Percentiles rank a stretch among this genome's conserved stretches.
phyloP scores from a whole-genome alignment of 2,329 filamentous ascomycete species.

The Dryadomyces quercus-mongolicae region DNA sequence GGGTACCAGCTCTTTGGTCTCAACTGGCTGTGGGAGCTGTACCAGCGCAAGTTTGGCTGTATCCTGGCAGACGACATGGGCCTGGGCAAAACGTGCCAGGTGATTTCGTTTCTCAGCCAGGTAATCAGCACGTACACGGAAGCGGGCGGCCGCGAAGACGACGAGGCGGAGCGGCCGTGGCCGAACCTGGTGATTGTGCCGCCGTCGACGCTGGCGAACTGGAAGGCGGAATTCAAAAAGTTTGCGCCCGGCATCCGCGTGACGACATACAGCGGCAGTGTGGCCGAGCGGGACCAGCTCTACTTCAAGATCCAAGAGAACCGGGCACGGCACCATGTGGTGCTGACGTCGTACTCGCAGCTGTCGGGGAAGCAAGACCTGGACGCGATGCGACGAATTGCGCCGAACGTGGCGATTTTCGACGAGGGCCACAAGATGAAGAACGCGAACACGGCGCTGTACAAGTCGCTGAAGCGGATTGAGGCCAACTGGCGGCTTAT shows the following conservation, averaged over 20 bases:
- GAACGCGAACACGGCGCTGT: constrained; percentile 72
- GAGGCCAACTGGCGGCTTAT: constrained; percentile 73
- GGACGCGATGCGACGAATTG: constrained; percentile 33
- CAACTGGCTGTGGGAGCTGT: constrained; percentile 86
- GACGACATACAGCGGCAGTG: constrained; percentile 56
- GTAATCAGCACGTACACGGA: constrained; percentile 51
- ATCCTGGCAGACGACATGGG: constrained; percentile 98
- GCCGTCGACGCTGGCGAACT: constrained; percentile 89
- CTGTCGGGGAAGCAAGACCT: constrained; percentile 38
- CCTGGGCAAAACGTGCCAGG: constrained; percentile 90
- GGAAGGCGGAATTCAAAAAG: constrained; percentile 77
- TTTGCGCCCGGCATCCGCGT: constrained; percentile 73
- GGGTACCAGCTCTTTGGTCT: constrained; percentile 89
- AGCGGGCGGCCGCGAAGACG: constrained; percentile 8
- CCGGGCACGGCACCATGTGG: constrained; percentile 50
- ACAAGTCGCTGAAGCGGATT: constrained; percentile 67
- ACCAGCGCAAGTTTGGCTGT: constrained; percentile 66
- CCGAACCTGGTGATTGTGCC: constrained; percentile 80
- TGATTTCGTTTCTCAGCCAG: constrained; percentile 83
- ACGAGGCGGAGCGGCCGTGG: constrained; percentile 38
- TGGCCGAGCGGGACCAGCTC: constrained; percentile 54
- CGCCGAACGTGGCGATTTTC: constrained; percentile 54
- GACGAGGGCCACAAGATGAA: constrained; percentile 93
- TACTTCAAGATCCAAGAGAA: constrained; percentile 53
- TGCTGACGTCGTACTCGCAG: constrained; percentile 51